Conservation (phyloP, 75 land plant genomes). For the Azolla pinnata region DNA sequence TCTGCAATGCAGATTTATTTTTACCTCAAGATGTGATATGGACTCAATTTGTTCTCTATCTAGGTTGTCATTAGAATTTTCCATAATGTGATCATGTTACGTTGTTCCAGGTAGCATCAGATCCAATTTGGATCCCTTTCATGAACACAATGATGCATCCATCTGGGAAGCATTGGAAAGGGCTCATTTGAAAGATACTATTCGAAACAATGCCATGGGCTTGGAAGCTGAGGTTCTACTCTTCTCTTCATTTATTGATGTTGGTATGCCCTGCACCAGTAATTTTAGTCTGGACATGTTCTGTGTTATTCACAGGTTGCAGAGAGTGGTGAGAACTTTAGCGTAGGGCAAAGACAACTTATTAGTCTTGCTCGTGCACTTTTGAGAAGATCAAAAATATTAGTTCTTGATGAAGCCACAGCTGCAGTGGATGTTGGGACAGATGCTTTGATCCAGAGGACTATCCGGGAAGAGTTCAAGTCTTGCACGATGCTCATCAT, state of each 20-base stretch:
- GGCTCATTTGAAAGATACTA: constrained; percentile 30
- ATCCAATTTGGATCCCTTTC: constrained; percentile 32
- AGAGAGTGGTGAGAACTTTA: constrained; percentile 34
- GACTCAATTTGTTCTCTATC: no score
- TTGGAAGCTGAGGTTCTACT: constrained; percentile 21
- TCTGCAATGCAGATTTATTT: background rate
- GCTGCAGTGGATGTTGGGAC: constrained; percentile 19
- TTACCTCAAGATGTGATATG: constrained; percentile 13
- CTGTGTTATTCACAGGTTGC: no score
- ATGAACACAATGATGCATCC: constrained; percentile 25
- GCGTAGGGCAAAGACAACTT: constrained; percentile 31
- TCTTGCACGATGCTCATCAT: constrained; percentile 20
- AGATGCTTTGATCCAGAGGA: constrained; percentile 30
- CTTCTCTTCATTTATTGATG: background rate
- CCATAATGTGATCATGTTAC: no score
- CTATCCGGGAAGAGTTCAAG: constrained; percentile 17
- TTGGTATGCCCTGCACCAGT: no score
- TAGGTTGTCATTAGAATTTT: no score
- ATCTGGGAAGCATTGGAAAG: constrained; percentile 32
- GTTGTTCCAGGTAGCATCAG: no score
- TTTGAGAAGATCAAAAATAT: constrained; percentile 12
- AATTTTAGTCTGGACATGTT: no score
- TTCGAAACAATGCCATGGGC: constrained; percentile 18
- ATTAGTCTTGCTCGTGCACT: constrained; percentile 14
- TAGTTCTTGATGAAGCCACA: constrained; percentile 20